A percentile compares a stretch with the other conserved stretches of the same genome.
Conservation (phyloP, 441 rosid species). For the Theobroma grandiflorum region DNA sequence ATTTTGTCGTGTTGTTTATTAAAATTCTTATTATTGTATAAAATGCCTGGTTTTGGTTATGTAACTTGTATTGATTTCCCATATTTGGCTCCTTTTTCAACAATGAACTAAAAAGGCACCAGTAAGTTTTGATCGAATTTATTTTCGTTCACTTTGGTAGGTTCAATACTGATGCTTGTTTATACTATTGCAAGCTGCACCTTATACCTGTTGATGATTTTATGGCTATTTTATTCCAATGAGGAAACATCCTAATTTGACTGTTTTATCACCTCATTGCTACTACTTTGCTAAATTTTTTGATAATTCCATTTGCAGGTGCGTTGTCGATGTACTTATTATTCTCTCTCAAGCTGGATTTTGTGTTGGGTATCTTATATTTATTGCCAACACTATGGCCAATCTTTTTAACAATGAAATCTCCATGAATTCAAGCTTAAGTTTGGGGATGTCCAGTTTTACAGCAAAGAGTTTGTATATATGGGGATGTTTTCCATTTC, state of each 20-base stretch:
- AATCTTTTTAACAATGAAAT: conserved; percentile 38
- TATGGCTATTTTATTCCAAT: neutral
- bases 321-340: conserved; percentile 23
- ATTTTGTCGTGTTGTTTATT: neutral
- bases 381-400: conserved; percentile 47
- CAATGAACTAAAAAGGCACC: neutral
- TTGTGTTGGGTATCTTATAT: conserved; percentile 50
- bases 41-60: neutral
- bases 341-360: conserved; percentile 74
- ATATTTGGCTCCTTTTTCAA: neutral
- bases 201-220: conserved; percentile 4
- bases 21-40: neutral
- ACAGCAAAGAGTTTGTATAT: conserved; percentile 60
- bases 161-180: neutral
- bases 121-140: neutral
- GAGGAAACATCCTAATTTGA: neutral
- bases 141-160: conserved; percentile 30
- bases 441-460: conserved; percentile 41
- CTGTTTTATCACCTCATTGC: neutral
- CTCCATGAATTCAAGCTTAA: conserved; percentile 32
- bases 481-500: conserved; percentile 81
- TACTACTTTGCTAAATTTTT: neutral
- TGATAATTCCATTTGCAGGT: conserved; percentile 9
- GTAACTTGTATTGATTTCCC: neutral
- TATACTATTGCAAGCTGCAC: neutral